Base-by-base conservation (phyloP, 2,329 filamentous ascomycete species). In the Thielaviopsis ethacetica region DNA sequence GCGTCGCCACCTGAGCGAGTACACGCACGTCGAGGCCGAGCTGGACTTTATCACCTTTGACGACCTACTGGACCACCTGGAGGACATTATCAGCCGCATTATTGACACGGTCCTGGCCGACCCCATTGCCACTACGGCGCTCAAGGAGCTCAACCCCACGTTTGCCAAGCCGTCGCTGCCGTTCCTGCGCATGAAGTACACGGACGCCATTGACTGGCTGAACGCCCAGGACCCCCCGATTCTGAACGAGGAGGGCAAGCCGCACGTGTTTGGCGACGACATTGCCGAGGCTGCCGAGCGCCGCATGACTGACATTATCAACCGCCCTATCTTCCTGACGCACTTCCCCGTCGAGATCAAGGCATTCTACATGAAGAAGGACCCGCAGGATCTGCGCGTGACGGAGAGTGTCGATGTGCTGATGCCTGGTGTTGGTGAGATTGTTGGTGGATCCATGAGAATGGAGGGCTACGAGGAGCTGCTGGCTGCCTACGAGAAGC, bases 261-360 rank as follows among this genome's bases (percentile, higher is more conserved):
- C 86, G 12, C 93, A 98, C 73, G 77, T 81, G 52, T 97, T 97
- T 68, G 93, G 93, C 63, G 93, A 98, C 70, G 93, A 98, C 70
- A 98, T 98, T 67, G 93, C 93, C 64, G 93, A 97, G 73, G 93
- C 93, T 13, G 93, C 93, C 13, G 93, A 98, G 79, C 86, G 93
- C 66, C 82, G 79, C 69, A 98, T 98, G 93, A 97, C 91, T 1
- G 93, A 98, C 71, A 86, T 85, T 65, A 95, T 98, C 77, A 93
- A 94, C 82, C 77, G 82, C 58, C 93, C 93, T 62, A 95, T 98
- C 71, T 88, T 97, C 76, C 79, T 97, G 50, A 97, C 91, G 2
- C 91, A 97, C 74, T 98, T 98, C 82, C 93, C 93, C 21, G 84
- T 84, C 61, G 89, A 91, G 75, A 95, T 98, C 79, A 98, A 98